A percentile compares a stretch with the other conserved stretches of the same genome.
Conservation (phyloP, 495 filamentous ascomycete genomes). For the Xanthoparmelia taractica region DNA sequence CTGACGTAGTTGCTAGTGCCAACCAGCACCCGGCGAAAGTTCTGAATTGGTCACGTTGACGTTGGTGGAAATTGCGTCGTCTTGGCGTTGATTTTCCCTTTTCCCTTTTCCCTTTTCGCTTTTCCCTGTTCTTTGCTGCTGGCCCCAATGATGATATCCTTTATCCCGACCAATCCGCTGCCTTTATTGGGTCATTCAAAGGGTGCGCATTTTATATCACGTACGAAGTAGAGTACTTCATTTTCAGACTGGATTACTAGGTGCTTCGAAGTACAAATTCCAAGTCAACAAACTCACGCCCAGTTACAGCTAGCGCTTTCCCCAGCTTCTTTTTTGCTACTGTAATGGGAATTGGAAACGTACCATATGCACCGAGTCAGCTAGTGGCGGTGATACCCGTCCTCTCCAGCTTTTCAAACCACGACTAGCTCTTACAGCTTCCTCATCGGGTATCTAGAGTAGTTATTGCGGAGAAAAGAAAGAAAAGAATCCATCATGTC, state of each 20-base stretch:
- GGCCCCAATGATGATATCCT: background rate
- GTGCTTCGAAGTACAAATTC: too few relatives aligned
- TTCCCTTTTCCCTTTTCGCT: too few relatives aligned
- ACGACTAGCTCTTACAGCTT: background rate
- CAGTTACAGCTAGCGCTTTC: background rate
- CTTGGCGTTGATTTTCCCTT: too few relatives aligned
- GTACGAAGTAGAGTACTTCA: too few relatives aligned
- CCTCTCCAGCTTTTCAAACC: background rate
- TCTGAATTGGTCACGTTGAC: constrained; percentile 10
- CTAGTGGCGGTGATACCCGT: background rate
- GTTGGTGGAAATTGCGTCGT: too few relatives aligned
- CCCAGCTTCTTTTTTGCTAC: background rate
- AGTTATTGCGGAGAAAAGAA: too few relatives aligned
- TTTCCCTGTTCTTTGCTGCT: constrained; percentile 14
- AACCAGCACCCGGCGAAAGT: background rate
- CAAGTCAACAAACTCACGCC: too few relatives aligned
- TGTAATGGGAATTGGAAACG: background rate
- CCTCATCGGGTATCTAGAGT: background rate
- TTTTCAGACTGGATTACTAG: too few relatives aligned
- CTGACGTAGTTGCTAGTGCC: constrained; percentile 16
- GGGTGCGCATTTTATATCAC: constrained; percentile 2
- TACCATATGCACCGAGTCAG: background rate
- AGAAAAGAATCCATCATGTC: constrained; percentile 24
- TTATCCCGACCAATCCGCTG: constrained; percentile 12
- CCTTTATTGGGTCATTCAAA: background rate